Base-by-base conservation (phyloP, 2,329 filamentous ascomycete species). In the Cercospora sesami region DNA sequence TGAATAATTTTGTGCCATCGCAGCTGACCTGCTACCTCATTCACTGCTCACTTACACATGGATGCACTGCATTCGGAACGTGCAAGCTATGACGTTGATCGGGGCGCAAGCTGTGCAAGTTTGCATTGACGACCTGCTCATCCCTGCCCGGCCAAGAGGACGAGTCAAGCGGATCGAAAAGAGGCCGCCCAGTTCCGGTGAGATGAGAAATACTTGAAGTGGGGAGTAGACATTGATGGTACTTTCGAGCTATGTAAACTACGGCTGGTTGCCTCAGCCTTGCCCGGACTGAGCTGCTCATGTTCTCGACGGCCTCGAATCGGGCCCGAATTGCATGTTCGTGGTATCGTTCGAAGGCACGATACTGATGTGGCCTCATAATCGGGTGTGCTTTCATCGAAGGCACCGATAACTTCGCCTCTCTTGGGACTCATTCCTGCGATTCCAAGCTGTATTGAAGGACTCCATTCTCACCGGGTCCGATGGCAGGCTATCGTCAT, bases 21-120 rank as follows among this genome's bases (percentile, higher is more conserved):
- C 62, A 64, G 62, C 62, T 59, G 55, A 59, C 55, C 55, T 59
- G 30, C 53, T 64, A 28, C 62, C 48, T 59, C 60, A 48, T 23
- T 36, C 23, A 58, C 26, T 28, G 62, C 62, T 64, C 62, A 58
- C 48, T 64, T 63, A 42, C 53, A 64, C 62, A 64, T 64, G 62
- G 62, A 64, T 64, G 33, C 62, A 64, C 62, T 64, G 62, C 62
- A 64, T 59, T 39, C 51, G 31, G 26, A 6, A 23, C n/a, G 33
- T 39, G 51, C 61, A 28, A 55, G 53, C 28, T 23, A 64, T 63
- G 48, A 63, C 61, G 60, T 63, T 53, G 48, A 39, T 31, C 61
- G 48, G 61, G 55, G 26, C 55, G 55, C 30, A 58, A 23, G 48
- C 26, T 28, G 48, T 53, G 48, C 48, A 26, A 33, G 48, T 63